Evolutionary conservation across 1,284 basidiomycete species (phyloP).

Genomic region (Xerocomus cyaneibrunnescens): DNA sequence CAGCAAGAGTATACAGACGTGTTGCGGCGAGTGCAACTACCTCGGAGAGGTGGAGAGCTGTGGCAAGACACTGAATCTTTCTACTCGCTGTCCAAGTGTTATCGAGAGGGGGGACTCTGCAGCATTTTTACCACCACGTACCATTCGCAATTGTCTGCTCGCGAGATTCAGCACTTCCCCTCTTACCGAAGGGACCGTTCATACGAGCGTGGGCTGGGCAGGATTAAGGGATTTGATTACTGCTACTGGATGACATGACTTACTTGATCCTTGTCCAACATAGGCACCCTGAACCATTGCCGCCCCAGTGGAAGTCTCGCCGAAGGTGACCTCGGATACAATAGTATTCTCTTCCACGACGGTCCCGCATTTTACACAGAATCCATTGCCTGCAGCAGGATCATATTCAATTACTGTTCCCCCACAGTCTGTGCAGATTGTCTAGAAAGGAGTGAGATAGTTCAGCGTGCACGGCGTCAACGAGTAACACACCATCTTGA

Average conservation of each 20-base stretch:
- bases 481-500: constrained; percentile 26
- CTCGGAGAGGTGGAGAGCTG: constrained; percentile 76
- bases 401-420: constrained; percentile 83
- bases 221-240: constrained; percentile 2
- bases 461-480: background rate
- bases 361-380: constrained; percentile 82
- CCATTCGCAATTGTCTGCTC: constrained; percentile 91
- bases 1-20: constrained; percentile 90
- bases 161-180: constrained; percentile 73
- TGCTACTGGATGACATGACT: constrained; percentile 36
- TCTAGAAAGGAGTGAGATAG: constrained; percentile 29
- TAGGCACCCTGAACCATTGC: constrained; percentile 96
- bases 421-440: constrained; percentile 67
- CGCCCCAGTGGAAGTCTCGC: constrained; percentile 89
- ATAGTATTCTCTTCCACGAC: constrained; percentile 95
- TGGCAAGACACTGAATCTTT: constrained; percentile 81
- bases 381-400: constrained; percentile 76
- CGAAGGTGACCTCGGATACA: constrained; percentile 92
- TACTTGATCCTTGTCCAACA: constrained; percentile 91
- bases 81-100: constrained; percentile 57
- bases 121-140: constrained; percentile 35
- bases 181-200: constrained; percentile 76
- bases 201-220: constrained; percentile 72
- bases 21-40: constrained; percentile 80
- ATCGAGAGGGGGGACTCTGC: background rate